Base-by-base conservation (phyloP, 2,329 filamentous ascomycete species). In the Talaromyces marneffei region DNA sequence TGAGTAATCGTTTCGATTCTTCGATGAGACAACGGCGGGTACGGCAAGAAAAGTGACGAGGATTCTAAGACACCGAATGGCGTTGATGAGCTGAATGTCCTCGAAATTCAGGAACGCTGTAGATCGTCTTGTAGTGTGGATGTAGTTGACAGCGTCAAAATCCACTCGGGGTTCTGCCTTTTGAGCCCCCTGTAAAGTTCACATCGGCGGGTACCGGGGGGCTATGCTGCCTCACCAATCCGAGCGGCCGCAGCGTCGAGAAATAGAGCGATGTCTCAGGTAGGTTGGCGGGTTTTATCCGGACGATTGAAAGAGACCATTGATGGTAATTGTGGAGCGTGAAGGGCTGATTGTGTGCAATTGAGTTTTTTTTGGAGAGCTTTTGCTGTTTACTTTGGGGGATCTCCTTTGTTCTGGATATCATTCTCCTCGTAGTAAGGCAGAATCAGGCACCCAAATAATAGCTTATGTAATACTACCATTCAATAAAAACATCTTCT, bases 201-300 rank as follows among this genome's bases (percentile, higher is more conserved):
- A 53, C 31, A n/a, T 40, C 46, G 35, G 57, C 44, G 57, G 57
- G 48, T 52, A 52, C 42, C 57, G 57, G 57, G 55, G 57, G 57
- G 52, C 57, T 33, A 53, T 59, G 57, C 42, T 58, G 18, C 35
- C 48, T 59, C 57, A 35, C 57, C 57, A 59, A 59, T 59, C 57
- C 57, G 46, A 53, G 46, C n/a, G 18, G 35, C 46, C 42, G 44
- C 20, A 58, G 29, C 42, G 63, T 64, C 65, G 64, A 65, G 63
- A 54, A 65, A 60, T 57, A 62, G 66, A 63, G 61, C 60, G 57
- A 61, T 69, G 67, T 69, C 66, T 69, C 66, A 69, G 66, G 65
- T 59, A 31, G 55, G 29, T 40, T 33, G 52, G 35, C 33, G 52
- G 52, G 18, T 29, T 55, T 25, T 27, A 20, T 18, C 29, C 16